Base-by-base conservation (phyloP, 2,329 filamentous ascomycete species). In the Fusarium proliferatum region DNA sequence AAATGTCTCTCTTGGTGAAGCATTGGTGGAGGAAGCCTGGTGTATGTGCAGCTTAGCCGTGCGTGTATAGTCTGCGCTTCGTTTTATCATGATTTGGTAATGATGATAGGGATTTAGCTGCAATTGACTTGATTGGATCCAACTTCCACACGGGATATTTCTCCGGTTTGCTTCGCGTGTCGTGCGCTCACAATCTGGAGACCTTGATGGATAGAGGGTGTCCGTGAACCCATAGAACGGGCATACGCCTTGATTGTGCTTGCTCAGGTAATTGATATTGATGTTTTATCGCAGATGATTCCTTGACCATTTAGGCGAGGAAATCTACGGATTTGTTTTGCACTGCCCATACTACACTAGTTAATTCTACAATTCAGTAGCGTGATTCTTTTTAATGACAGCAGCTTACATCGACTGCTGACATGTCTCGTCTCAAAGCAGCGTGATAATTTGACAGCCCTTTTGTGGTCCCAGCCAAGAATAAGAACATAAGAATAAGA, bases 381-480 rank as follows among this genome's bases (percentile, higher is more conserved):
- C 26, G 26, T 26, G 26, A 26, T 26, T 26, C 26, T 26, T 26
- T 26, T 26, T 26, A 26, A 26, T 26, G 26, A 26, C 26, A 26
- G 26, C 19, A 30, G 45, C 9, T 30, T n/a, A 5, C 9, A 6
- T 21, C 8, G 1, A 19, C 19, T 21, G 7, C 1, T 2, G 19
- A 1, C 8, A 6, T 19, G 11, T 5, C 9, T n/a, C 0, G 3
- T 30, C 4, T 6, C 1, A 15, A 3, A 11, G 23, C 17, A 46
- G 16, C 12, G 23, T 11, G 4, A 28, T 13, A 4, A 46, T 11
- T 26, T 5, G 9, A 13, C 5, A 3, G 19, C 3, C 6, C 6
- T 4, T 28, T 12, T 28, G 6, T 4, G 9, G 9, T 28, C 23
- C 5, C 5, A 7, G 12, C 12, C 19, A 48, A 8, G 6, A 26